Conservation (phyloP, 441 rosid species). For the Biscutella laevigata region DNA sequence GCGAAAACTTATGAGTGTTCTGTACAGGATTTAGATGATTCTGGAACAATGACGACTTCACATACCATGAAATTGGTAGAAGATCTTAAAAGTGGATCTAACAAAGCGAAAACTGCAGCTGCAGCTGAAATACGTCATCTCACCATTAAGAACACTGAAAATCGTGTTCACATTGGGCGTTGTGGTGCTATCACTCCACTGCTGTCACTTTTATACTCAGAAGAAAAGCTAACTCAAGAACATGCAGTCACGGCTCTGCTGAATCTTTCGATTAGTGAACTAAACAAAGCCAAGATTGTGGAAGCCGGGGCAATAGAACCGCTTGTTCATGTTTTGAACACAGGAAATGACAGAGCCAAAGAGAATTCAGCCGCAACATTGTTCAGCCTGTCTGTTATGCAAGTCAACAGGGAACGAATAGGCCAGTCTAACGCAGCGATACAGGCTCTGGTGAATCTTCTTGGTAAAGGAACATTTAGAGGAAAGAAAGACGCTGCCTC, state of each 20-base stretch:
- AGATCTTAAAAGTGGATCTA: slow-evolving; percentile 53
- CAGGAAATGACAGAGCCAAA: slow-evolving; percentile 73
- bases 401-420: slow-evolving; percentile 63
- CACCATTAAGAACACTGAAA: slow-evolving; percentile 57
- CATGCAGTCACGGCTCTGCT: slow-evolving; percentile 80
- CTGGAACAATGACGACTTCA: slow-evolving; percentile 34
- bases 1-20: slow-evolving; percentile 25
- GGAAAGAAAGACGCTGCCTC: slow-evolving; percentile 93
- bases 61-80: slow-evolving; percentile 54
- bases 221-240: slow-evolving; percentile 62
- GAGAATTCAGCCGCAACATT: slow-evolving; percentile 86
- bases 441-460: slow-evolving; percentile 68
- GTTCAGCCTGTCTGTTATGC: slow-evolving; percentile 68
- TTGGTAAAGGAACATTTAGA: slow-evolving; percentile 63
- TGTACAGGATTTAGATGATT: slow-evolving; percentile 19
- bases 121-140: slow-evolving; percentile 78
- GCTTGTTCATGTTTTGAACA: slow-evolving; percentile 60
- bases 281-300: slow-evolving; percentile 62
- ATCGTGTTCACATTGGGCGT: slow-evolving; percentile 56
- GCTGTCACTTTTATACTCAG: slow-evolving; percentile 62
- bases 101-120: slow-evolving; percentile 45
- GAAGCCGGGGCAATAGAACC: slow-evolving; percentile 71
- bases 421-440: slow-evolving; percentile 75
- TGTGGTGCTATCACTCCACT: slow-evolving; percentile 60
- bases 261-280: slow-evolving; percentile 74